Base-by-base conservation (phyloP, 2,329 filamentous ascomycete genomes). In the Epichloe coenophiala region DNA sequence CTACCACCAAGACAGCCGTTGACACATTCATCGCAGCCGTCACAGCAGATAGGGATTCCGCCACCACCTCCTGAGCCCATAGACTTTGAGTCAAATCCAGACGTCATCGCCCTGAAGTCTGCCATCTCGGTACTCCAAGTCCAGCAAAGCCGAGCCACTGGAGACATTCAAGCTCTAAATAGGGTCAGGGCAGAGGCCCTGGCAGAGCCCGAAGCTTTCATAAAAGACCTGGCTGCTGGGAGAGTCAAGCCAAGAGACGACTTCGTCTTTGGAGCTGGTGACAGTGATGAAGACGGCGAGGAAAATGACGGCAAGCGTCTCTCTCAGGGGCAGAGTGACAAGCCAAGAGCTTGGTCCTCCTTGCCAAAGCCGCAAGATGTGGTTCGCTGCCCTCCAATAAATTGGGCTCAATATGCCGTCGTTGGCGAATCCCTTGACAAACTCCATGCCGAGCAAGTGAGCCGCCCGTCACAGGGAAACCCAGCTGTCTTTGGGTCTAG, bases 391-490 rank as follows among this genome's bases (percentile, higher is more conserved):
- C 91, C 91, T 8, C 85, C 88, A 8, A 83, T 97, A 61, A 95
- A 96, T 70, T 97, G 91, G 91, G 80, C 83, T 12, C 90, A 95
- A 63, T 97, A 97, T 65, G 87, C 88, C 58, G 76, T 96, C n/a
- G 81, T 93, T 3, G 90, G 88, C 46, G 63, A 67, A 21, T 80
- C 87, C 1, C 73, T 96, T 37, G 88, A 96, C 65, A 86, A 82
- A 63, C 72, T 96, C 55, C 90, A 96, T 64, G 77, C 81, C 47
- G 86, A 95, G 61, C 89, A 96, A 68, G 69, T 82, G 48, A 68
- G 71, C 46, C 76, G 78, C 49, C 89, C 88, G 1, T 69, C 68
- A 8, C 72, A 75, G 40, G 80, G 80, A 1, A 64, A 63, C 13
- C 80, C 80, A 0, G 74, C 73, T 17, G 60, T 60, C 6, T 56